Base-by-base conservation (phyloP, 352 stramenopile genomes). In the Globisporangium iwayamae region DNA sequence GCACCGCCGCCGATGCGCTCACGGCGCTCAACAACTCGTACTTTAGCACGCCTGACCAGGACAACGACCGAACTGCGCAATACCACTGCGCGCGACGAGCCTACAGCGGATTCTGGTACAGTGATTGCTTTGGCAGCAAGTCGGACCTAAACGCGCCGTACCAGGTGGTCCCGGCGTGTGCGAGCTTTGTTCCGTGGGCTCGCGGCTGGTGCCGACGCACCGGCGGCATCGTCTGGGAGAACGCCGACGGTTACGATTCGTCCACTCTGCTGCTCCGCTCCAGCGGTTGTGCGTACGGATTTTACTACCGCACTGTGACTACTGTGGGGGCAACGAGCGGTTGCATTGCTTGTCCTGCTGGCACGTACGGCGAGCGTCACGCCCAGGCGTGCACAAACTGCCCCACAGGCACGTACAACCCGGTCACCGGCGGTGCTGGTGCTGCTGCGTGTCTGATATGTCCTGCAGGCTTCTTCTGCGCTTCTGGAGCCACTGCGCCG, bases 91-190 rank as follows among this genome's bases (percentile, higher is more conserved):
- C 79, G 0, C 72, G 71, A 51, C 72, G 62, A 63, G 69, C 66
- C n/a, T 72, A 61, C 18, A 85, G 71, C n/a, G 79, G 79, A 0
- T 89, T 89, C 30, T 87, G 79, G 79, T 89, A 75, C 16, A 69
- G 41, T 10, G 72, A 89, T 53, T 89, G 79, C 20, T 45, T 79
- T 4, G 57, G 58, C 0, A 63, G 57, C 28, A 83, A 71, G 66
- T 83, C 75, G 0, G 69, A 89, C 67, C 48, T 87, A 18, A 83
- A 89, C 30, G 73, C 79, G 1, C 77, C 77, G 20, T 89, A 76
- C 60, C 63, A 79, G 32, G 54, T 76, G n/a, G 53, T 85, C 6
- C 68, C 79, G 7, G 63, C 66, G 48, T 89, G 79, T 30, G 51
- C 64, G 41, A 67, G 63, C 3, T 89, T 85, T 48, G 64, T 62